Conservation (phyloP, 768 basidiomycete species). For the Chiua virens region DNA sequence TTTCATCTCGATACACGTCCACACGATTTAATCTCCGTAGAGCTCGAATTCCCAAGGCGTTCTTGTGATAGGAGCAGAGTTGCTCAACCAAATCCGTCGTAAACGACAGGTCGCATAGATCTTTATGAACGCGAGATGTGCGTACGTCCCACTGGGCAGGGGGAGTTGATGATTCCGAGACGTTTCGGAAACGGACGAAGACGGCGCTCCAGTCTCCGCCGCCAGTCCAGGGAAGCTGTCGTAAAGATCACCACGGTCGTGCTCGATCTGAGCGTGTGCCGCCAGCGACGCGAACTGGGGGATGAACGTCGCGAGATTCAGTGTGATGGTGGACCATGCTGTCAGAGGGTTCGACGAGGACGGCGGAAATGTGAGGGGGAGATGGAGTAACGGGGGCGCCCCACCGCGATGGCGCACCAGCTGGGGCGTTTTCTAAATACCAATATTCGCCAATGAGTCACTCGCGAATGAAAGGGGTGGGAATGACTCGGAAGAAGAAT, state of each 20-base stretch:
- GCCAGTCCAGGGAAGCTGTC: constrained; percentile 3
- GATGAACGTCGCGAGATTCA: constrained; percentile 61
- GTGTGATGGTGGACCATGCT: constrained; percentile 62
- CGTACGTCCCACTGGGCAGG: constrained; percentile 55
- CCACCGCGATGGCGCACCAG: constrained; percentile 39
- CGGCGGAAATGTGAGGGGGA: constrained; percentile 67
- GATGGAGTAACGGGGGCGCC: constrained; percentile 60
- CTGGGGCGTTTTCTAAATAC: constrained; percentile 51
- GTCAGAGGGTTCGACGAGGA: constrained; percentile 58
- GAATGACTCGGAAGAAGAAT: too few relatives aligned
- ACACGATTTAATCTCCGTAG: constrained; percentile 40
- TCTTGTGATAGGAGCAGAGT: constrained; percentile 49
- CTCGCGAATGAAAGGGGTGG: too few relatives aligned
- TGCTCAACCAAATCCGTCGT: constrained; percentile 74
- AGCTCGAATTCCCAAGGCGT: constrained; percentile 78
- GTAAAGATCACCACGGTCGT: too few relatives aligned
- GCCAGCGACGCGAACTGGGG: constrained; percentile 58
- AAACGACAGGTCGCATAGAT: constrained; percentile 78
- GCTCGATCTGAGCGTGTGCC: constrained; percentile 18
- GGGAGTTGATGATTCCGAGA: constrained; percentile 10
- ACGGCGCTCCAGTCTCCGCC: constrained; percentile 19
- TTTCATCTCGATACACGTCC: too few relatives aligned
- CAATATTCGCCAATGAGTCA: constrained; percentile 4
- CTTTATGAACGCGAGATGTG: constrained; percentile 70
- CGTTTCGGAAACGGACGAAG: neutral